A percentile compares a stretch with the other conserved stretches of the same genome.
Evolutionary conservation across 352 stramenopile species (phyloP).

Genomic region (Elongisporangium senticosum): DNA sequence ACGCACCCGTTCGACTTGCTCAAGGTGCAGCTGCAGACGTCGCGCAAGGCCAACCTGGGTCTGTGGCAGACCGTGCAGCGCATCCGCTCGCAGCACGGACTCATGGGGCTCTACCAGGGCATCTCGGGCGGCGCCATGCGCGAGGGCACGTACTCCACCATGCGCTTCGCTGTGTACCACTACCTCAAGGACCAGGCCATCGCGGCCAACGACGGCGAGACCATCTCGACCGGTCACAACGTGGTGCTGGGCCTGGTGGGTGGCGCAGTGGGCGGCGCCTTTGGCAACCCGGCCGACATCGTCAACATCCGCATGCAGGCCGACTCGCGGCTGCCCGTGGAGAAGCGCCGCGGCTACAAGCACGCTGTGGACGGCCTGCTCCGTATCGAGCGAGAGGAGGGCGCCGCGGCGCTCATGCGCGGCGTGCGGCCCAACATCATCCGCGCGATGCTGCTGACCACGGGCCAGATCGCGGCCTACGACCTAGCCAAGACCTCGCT

Average conservation of each 20-base stretch:
- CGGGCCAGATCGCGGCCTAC: conserved; percentile 79
- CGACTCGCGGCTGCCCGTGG: conserved; percentile 49
- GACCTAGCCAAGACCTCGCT: conserved; percentile 63
- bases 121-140: conserved; percentile 76
- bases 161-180: conserved; percentile 82
- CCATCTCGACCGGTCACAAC: conserved; percentile 69
- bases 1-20: conserved; percentile 82
- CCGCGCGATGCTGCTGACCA: conserved; percentile 78
- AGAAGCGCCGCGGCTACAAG: conserved; percentile 78
- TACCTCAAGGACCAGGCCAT: conserved; percentile 76
- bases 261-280: conserved; percentile 54
- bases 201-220: conserved; percentile 49
- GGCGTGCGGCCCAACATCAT: conserved; percentile 82
- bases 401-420: conserved; percentile 50
- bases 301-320: conserved; percentile 85
- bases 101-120: conserved; percentile 70
- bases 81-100: conserved; percentile 60
- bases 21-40: conserved; percentile 80
- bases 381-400: conserved; percentile 63
- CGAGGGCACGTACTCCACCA: conserved; percentile 81
- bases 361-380: conserved; percentile 69
- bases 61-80: conserved; percentile 41
- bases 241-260: conserved; percentile 62
- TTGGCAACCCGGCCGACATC: conserved; percentile 76
- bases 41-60: conserved; percentile 61